These are phyloP conservation scores for Atkinsonella texensis DNA, from an alignment of 2,329 filamentous ascomycete species.

Conservation along the genomic window DNA sequence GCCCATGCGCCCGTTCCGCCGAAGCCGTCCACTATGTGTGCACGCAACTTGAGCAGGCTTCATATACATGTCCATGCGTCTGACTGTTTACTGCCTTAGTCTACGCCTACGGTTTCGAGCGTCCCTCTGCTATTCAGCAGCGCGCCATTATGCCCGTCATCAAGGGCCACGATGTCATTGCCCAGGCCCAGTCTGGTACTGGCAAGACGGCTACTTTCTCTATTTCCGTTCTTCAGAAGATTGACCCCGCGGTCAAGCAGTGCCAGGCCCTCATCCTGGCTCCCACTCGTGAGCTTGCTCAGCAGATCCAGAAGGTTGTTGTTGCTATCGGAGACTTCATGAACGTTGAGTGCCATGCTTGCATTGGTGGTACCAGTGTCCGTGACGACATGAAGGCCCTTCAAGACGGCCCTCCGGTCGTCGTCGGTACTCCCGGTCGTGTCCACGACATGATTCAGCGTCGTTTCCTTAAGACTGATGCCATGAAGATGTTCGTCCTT, in stretches of 20 bases:
- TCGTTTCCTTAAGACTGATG: constrained; percentile 89
- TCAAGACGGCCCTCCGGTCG: constrained; percentile 89
- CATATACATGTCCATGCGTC: not conserved
- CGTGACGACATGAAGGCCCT: constrained; percentile 98
- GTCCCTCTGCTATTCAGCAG: constrained; percentile 98
- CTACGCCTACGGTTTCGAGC: constrained; percentile 99
- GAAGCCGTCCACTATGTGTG: not conserved
- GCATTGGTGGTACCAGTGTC: constrained; percentile 96
- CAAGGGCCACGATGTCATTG: constrained; percentile 99
- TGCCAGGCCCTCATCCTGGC: constrained; percentile 98
- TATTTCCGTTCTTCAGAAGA: constrained; percentile 97
- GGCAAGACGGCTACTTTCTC: constrained; percentile 99
- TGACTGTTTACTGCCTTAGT: constrained; percentile 31
- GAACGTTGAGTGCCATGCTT: constrained; percentile 98
- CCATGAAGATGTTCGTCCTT: constrained; percentile 99
- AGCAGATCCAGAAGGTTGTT: constrained; percentile 99
- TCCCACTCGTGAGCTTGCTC: constrained; percentile 94
- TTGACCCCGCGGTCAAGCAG: constrained; percentile 87
- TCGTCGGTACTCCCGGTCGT: constrained; percentile 95
- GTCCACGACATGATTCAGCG: constrained; percentile 99
- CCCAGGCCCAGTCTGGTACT: constrained; percentile 98
- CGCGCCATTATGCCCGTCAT: constrained; percentile 99
- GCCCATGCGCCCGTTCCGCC: not conserved
- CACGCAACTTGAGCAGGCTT: not conserved
- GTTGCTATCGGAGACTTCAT: constrained; percentile 99